phyloP scores from a whole-genome alignment of 2,329 filamentous ascomycete species.

The Xylariaceae sp. region DNA sequence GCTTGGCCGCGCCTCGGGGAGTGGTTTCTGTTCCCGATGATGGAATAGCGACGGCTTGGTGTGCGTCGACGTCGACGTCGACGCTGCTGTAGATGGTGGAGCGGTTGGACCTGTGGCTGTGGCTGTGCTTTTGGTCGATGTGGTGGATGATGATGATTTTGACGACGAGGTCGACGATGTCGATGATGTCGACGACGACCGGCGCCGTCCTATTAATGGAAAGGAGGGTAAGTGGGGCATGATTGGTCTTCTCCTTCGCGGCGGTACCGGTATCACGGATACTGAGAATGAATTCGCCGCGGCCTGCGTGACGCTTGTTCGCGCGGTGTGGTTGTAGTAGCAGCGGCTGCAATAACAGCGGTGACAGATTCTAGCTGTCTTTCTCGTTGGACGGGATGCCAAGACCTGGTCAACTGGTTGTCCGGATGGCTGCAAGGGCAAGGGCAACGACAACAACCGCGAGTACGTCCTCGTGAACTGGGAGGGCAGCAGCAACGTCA shows the following conservation, averaged over 20 bases:
- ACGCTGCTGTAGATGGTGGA: too few species aligned
- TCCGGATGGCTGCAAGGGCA: neutral
- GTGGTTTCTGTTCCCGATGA: slow-evolving; percentile 1
- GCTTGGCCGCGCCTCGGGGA: slow-evolving; percentile 35
- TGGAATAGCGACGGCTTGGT: slow-evolving; percentile 5
- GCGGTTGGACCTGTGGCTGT: too few species aligned
- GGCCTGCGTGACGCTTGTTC: neutral
- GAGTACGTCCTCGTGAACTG: neutral
- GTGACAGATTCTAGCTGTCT: neutral
- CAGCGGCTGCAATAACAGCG: too few species aligned
- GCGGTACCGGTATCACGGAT: neutral
- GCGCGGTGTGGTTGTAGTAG: neutral
- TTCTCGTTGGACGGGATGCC: neutral
- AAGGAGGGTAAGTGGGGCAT: neutral
- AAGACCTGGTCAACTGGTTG: neutral
- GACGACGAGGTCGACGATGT: too few species aligned
- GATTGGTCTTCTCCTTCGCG: neutral
- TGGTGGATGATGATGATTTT: neutral
- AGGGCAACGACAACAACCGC: neutral
- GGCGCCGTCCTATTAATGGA: neutral
- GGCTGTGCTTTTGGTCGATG: too few species aligned
- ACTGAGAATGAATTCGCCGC: neutral
- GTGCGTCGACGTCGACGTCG: slow-evolving; percentile 3
- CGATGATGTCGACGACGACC: neutral
- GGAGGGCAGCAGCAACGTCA: neutral